Conservation (phyloP, 208 protist genomes). For the Leishmania tarentolae region DNA sequence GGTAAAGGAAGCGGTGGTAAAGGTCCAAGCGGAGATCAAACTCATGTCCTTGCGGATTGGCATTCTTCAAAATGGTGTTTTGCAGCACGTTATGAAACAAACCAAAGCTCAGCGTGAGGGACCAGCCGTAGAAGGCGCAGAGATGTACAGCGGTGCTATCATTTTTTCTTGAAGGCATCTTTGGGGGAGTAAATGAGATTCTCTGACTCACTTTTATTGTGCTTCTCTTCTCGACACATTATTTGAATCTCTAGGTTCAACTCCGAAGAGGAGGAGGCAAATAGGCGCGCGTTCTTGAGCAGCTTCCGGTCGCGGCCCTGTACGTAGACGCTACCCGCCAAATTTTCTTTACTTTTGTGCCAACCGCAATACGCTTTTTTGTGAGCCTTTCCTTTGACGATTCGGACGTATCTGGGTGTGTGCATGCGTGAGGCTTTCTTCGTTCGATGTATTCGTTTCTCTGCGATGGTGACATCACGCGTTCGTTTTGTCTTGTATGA, state of each 20-base stretch:
- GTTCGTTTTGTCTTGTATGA: not conserved
- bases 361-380: slow-evolving; percentile 12
- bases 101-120: slow-evolving; percentile 73
- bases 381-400: slow-evolving; percentile 26
- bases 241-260: not conserved
- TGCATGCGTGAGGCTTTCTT: slow-evolving; percentile 1
- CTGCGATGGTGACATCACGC: slow-evolving; percentile 4
- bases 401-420: not conserved
- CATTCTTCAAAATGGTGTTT: slow-evolving; percentile 88
- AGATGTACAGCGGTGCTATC: slow-evolving; percentile 28
- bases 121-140: slow-evolving; percentile 10
- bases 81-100: slow-evolving; percentile 84
- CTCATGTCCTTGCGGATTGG: slow-evolving; percentile 91
- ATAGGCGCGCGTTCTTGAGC: not conserved
- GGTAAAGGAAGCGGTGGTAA: slow-evolving; percentile 86
- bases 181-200: not conserved
- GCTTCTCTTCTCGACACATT: not conserved
- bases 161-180: slow-evolving; percentile 20
- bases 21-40: slow-evolving; percentile 88
- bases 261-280: slow-evolving; percentile 10
- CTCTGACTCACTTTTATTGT: not conserved
- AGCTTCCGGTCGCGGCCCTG: not conserved
- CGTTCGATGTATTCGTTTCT: slow-evolving; percentile 10
- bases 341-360: not conserved
- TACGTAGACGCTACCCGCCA: not conserved